Evolutionary conservation across 371 early-diverging fungal genomes (phyloP).

Genomic region (Rhizomucor miehei): DNA sequence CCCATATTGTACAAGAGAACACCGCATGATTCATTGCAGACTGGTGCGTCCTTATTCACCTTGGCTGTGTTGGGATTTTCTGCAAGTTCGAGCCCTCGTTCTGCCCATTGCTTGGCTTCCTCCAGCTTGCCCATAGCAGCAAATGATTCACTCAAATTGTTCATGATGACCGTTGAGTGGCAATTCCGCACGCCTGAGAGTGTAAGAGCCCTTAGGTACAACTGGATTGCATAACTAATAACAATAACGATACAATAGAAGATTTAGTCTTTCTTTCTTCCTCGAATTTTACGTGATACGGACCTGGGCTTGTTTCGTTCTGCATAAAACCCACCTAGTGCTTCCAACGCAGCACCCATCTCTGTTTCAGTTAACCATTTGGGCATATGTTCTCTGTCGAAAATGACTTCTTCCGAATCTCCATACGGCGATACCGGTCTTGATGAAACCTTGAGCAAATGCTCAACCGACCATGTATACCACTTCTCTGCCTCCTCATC

Average conservation of each 20-base stretch:
- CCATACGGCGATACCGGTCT: slow-evolving; percentile 29
- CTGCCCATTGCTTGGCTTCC: slow-evolving; percentile 61
- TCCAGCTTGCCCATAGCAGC: slow-evolving; percentile 49
- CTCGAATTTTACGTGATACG: slow-evolving; percentile 37
- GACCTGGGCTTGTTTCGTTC: slow-evolving; percentile 27
- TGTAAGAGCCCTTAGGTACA: slow-evolving; percentile 58
- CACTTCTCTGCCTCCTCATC: slow-evolving; percentile 60
- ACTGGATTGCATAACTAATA: slow-evolving; percentile 50
- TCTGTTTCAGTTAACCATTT: slow-evolving; percentile 59
- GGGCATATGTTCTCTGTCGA: slow-evolving; percentile 59
- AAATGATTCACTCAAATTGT: slow-evolving; percentile 61
- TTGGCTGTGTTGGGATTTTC: slow-evolving; percentile 48
- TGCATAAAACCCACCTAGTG: slow-evolving; percentile 58
- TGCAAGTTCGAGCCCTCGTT: slow-evolving; percentile 52
- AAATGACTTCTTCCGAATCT: slow-evolving; percentile 29
- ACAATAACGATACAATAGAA: neutral
- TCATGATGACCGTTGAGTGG: slow-evolving; percentile 52
- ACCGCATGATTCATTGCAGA: slow-evolving; percentile 62
- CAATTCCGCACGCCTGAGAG: slow-evolving; percentile 44
- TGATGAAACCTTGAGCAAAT: slow-evolving; percentile 34
- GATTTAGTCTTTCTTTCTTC: slow-evolving; percentile 17
- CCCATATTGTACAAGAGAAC: slow-evolving; percentile 60
- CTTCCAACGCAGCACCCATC: slow-evolving; percentile 57
- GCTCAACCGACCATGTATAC: slow-evolving; percentile 64
- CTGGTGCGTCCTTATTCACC: slow-evolving; percentile 32